phyloP scores from a whole-genome alignment of 164 flowering plant genomes.

The Brasenia schreberi region DNA sequence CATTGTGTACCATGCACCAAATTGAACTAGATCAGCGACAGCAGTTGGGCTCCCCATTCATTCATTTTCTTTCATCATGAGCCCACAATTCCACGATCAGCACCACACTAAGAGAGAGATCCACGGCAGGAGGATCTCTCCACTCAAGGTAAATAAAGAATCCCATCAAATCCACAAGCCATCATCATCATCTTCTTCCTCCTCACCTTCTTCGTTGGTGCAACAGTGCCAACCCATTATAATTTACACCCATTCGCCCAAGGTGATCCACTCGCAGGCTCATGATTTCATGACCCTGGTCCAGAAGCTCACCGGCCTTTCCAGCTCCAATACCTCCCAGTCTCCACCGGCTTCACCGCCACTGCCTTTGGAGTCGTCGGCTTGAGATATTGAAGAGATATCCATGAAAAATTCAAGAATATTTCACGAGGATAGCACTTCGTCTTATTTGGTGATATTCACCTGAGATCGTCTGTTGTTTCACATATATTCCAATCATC shows the following conservation, averaged over 20 bases:
- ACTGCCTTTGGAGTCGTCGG: not conserved
- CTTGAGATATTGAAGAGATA: no score
- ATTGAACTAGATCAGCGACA: no score
- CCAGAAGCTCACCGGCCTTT: slow-evolving; percentile 49
- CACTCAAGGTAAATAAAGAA: slow-evolving; percentile 32
- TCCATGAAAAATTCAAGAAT: no score
- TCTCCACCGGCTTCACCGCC: not conserved
- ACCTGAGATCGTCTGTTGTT: no score
- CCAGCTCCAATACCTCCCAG: slow-evolving; percentile 6
- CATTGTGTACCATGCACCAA: no score
- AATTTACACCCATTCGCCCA: slow-evolving; percentile 60
- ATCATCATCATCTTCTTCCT: slow-evolving; percentile 8
- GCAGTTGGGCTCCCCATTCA: no score
- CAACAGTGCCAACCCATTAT: slow-evolving; percentile 38
- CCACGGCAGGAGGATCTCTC: slow-evolving; percentile 33
- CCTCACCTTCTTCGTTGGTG: not conserved
- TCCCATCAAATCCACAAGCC: slow-evolving; percentile 33
- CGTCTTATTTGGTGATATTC: no score
- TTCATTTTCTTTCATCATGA: no score
- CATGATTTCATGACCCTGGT: slow-evolving; percentile 70
- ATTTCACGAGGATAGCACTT: no score
- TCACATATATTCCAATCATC: no score
- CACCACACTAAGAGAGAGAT: slow-evolving; percentile 7
- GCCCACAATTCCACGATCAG: no score
- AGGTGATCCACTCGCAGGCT: slow-evolving; percentile 52